A percentile compares a stretch with the other conserved stretches of the same genome.
Evolutionary conservation across 202 grass and related monocot genomes (phyloP).

Genomic region (Sporobolus alterniflorus): DNA sequence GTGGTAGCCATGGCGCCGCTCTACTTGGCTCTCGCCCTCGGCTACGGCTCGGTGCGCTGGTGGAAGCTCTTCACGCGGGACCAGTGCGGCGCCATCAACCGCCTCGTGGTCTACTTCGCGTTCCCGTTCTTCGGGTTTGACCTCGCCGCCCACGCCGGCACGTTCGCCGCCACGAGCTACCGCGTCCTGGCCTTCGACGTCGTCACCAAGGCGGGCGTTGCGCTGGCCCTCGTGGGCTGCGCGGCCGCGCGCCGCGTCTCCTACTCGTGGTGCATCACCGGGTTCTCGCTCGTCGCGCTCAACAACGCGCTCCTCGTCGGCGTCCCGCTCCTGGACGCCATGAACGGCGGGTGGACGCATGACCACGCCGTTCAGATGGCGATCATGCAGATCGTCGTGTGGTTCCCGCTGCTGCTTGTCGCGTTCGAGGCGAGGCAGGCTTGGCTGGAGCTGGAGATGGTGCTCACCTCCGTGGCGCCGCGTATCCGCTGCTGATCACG

Average conservation of each 20-base stretch:
- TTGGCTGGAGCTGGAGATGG: not conserved
- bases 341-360: constrained; percentile 68
- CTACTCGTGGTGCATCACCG: constrained; percentile 54
- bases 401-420: constrained; percentile 50
- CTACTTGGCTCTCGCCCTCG: constrained; percentile 65
- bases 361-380: constrained; percentile 64
- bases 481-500: no score
- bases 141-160: constrained; percentile 49
- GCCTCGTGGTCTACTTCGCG: constrained; percentile 61
- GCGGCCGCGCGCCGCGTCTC: not conserved
- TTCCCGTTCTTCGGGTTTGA: constrained; percentile 74
- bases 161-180: constrained; percentile 58
- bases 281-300: constrained; percentile 57
- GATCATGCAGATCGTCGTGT: constrained; percentile 54
- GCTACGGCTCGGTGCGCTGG: constrained; percentile 68
- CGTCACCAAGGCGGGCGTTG: constrained; percentile 47
- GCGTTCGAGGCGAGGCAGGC: constrained; percentile 58
- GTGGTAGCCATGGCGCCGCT: constrained; percentile 68
- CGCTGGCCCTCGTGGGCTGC: constrained; percentile 42
- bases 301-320: constrained; percentile 64
- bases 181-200: constrained; percentile 60
- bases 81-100: constrained; percentile 67
- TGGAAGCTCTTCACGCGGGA: constrained; percentile 75
- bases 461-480: not conserved
- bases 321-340: constrained; percentile 50